Conservation (phyloP, 2,329 filamentous ascomycete species). For the Neonectria neomacrospora region DNA sequence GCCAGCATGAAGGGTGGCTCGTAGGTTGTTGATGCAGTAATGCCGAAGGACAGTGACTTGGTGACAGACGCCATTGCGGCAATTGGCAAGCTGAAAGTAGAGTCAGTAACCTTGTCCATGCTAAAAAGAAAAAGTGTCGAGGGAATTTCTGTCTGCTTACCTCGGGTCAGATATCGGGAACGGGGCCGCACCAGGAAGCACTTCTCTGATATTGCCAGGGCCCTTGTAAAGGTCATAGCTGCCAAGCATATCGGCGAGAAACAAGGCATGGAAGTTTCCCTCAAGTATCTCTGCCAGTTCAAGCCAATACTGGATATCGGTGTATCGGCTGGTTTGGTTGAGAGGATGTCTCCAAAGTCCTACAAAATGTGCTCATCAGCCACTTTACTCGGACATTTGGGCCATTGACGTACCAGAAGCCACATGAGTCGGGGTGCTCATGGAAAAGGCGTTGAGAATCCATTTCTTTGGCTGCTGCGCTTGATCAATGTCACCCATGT, state of each 20-base stretch:
- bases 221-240: conserved; percentile 50
- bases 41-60: conserved; percentile 53
- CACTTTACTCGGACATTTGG: too few relatives aligned
- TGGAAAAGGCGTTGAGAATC: too few relatives aligned
- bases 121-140: too few relatives aligned
- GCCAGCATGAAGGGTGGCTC: conserved; percentile 50
- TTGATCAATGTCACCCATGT: too few relatives aligned
- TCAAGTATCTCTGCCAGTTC: conserved; percentile 58
- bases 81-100: conserved; percentile 41
- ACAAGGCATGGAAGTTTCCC: conserved; percentile 61
- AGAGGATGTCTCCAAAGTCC: conserved; percentile 34
- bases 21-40: conserved; percentile 51
- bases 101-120: too few relatives aligned
- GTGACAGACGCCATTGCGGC: conserved; percentile 60
- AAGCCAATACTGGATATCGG: conserved; percentile 54
- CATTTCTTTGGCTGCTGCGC: too few relatives aligned
- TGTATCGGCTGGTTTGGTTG: conserved; percentile 30
- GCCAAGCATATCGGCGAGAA: conserved; percentile 61
- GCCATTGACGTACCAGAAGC: too few relatives aligned
- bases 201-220: conserved; percentile 25
- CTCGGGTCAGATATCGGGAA: conserved; percentile 56
- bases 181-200: conserved; percentile 52
- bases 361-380: background rate
- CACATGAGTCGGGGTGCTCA: too few relatives aligned
- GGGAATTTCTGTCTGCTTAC: background rate